Evolutionary conservation across 352 stramenopile genomes (phyloP).

Genomic region (Elongisporangium prolatum): DNA sequence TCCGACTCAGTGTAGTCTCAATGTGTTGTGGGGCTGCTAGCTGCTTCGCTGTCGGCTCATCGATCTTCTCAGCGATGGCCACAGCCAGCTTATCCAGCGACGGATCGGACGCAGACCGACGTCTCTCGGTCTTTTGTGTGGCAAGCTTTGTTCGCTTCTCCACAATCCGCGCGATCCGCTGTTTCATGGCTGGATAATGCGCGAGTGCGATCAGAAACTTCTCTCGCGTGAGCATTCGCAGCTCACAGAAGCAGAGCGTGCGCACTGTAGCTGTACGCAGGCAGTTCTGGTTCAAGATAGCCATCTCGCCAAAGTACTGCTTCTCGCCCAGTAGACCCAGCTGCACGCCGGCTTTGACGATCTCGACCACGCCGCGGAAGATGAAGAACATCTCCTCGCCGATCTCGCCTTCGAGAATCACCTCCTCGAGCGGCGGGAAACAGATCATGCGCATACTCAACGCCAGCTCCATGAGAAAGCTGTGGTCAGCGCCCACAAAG

Average conservation of each 20-base stretch:
- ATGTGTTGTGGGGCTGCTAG: conserved; percentile 24
- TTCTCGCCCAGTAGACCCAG: conserved; percentile 68
- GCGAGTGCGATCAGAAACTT: conserved; percentile 73
- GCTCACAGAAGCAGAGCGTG: conserved; percentile 75
- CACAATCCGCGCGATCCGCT: conserved; percentile 74
- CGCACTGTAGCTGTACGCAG: conserved; percentile 64
- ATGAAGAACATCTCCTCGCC: conserved; percentile 87
- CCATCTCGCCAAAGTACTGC: conserved; percentile 85
- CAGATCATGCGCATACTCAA: conserved; percentile 83
- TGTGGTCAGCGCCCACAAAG: conserved; percentile 70
- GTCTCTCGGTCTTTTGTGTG: conserved; percentile 12
- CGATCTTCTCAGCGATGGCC: conserved; percentile 25
- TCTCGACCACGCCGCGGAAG: conserved; percentile 72
- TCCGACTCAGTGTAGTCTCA: conserved; percentile 59
- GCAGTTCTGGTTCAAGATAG: conserved; percentile 74
- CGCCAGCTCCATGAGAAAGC: conserved; percentile 79
- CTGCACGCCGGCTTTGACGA: conserved; percentile 51
- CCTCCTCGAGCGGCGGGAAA: conserved; percentile 70
- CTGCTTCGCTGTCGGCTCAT: conserved; percentile 51
- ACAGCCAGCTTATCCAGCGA: conserved; percentile 54
- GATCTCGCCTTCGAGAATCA: conserved; percentile 78
- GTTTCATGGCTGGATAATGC: conserved; percentile 73
- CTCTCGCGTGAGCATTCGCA: conserved; percentile 75
- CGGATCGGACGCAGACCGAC: conserved; percentile 20
- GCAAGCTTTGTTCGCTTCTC: conserved; percentile 40